A percentile compares a stretch with the other conserved stretches of the same genome.
Conservation (phyloP, 2,329 filamentous ascomycete species). For the Cercospora sp. region DNA sequence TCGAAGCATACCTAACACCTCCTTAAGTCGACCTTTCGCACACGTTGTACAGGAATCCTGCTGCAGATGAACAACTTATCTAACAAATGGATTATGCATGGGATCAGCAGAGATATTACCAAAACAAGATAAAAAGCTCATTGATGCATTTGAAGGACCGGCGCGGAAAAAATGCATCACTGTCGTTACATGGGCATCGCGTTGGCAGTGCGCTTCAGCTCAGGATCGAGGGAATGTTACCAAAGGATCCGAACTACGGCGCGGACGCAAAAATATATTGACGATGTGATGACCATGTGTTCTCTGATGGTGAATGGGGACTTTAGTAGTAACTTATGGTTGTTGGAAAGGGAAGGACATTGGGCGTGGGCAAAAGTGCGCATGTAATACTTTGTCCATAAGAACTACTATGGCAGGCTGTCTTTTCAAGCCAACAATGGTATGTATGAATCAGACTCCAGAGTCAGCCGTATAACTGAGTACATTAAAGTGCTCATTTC, state of each 20-base stretch:
- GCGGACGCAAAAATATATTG: neutral
- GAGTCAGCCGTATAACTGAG: neutral
- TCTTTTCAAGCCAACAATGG: constrained; percentile 5
- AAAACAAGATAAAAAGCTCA: constrained; percentile 9
- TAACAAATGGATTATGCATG: neutral
- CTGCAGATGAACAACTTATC: neutral
- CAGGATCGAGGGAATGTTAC: neutral
- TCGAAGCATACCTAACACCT: neutral
- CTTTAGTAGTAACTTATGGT: neutral
- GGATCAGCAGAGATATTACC: neutral
- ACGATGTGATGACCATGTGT: neutral
- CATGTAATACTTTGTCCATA: constrained; percentile 8
- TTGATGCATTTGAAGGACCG: constrained; percentile 8
- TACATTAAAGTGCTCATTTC: neutral
- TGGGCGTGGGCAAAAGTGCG: constrained; percentile 4
- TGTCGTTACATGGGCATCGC: constrained; percentile 8
- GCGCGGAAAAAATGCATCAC: constrained; percentile 1
- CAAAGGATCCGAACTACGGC: neutral
- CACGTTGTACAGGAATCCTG: neutral
- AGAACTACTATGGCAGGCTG: neutral
- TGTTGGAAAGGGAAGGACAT: neutral
- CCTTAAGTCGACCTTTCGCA: neutral
- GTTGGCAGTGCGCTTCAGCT: constrained; percentile 1
- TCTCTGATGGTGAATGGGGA: neutral
- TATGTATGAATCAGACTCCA: neutral